Evolutionary conservation across 495 filamentous ascomycete genomes (phyloP).

Genomic region (Aspergillus egyptiacus): DNA sequence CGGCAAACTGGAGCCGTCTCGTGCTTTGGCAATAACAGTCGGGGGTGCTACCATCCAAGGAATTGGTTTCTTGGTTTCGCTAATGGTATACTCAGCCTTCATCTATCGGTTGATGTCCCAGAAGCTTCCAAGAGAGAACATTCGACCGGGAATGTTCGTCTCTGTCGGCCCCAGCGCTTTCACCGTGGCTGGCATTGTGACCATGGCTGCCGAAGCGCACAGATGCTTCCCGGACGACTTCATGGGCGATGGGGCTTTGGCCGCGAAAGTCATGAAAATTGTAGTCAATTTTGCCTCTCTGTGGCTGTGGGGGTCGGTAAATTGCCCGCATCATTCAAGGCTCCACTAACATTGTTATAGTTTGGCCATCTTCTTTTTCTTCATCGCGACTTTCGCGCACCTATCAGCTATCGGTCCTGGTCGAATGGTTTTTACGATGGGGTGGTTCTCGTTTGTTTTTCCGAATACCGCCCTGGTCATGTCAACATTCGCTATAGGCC

Average conservation of each 20-base stretch:
- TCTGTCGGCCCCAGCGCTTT: conserved; percentile 75
- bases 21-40: conserved; percentile 58
- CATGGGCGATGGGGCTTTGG: conserved; percentile 53
- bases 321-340: too few species aligned
- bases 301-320: conserved; percentile 70
- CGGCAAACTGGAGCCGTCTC: conserved; percentile 36
- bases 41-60: conserved; percentile 71
- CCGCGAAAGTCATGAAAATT: conserved; percentile 50
- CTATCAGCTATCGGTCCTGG: conserved; percentile 61
- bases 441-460: conserved; percentile 84
- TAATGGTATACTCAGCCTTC: conserved; percentile 83
- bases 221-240: conserved; percentile 47
- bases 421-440: conserved; percentile 75
- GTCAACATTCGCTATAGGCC: conserved; percentile 66
- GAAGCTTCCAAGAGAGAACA: conserved; percentile 70
- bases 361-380: conserved; percentile 79
- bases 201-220: conserved; percentile 46
- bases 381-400: conserved; percentile 69
- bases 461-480: conserved; percentile 75
- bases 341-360: conserved; percentile 25
- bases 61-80: conserved; percentile 75
- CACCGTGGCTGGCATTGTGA: conserved; percentile 64
- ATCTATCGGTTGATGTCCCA: conserved; percentile 89
- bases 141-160: conserved; percentile 81
- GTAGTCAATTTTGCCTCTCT: conserved; percentile 56